A percentile compares a stretch with the other conserved stretches of the same genome.
These are phyloP conservation scores for Aspergillus candidus DNA, from an alignment of 2,329 filamentous ascomycete species.

Conservation along the genomic window DNA sequence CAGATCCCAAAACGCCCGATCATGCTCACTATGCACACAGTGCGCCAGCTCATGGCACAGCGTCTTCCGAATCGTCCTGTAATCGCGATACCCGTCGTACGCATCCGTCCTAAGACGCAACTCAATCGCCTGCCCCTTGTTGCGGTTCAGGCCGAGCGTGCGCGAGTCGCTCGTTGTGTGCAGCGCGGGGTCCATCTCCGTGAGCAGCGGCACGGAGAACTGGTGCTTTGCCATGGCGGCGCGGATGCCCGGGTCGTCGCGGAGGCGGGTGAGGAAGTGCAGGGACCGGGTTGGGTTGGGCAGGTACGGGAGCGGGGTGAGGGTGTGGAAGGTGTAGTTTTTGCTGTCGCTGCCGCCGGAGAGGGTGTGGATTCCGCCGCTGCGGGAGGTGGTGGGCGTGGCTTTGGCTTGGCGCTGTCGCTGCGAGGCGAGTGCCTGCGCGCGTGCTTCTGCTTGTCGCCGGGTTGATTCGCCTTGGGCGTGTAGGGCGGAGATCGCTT, in stretches of 20 bases:
- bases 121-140: constrained; percentile 84
- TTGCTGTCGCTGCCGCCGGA: constrained; percentile 42
- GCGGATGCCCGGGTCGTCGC: constrained; percentile 78
- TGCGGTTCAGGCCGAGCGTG: constrained; percentile 80
- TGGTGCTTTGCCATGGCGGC: constrained; percentile 75
- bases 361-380: constrained; percentile 25
- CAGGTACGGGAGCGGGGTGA: constrained; percentile 70
- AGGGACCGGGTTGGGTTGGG: constrained; percentile 67
- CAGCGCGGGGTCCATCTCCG: constrained; percentile 87
- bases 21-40: constrained; percentile 80
- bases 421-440: constrained; percentile 19
- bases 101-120: constrained; percentile 85
- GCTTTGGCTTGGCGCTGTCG: constrained; percentile 11
- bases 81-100: constrained; percentile 89
- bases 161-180: constrained; percentile 79
- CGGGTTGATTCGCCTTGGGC: constrained; percentile 25
- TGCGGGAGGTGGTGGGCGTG: constrained; percentile 1
- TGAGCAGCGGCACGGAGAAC: constrained; percentile 78
- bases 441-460: constrained; percentile 26
- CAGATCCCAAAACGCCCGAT: constrained; percentile 82
- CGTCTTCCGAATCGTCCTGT: constrained; percentile 83
- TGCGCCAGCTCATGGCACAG: constrained; percentile 93
- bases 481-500: constrained; percentile 40
- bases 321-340: constrained; percentile 75
- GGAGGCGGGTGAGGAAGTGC: constrained; percentile 67